Base-by-base conservation (phyloP, 2,329 filamentous ascomycete genomes). In the Byssoonygena ceratinophila region DNA sequence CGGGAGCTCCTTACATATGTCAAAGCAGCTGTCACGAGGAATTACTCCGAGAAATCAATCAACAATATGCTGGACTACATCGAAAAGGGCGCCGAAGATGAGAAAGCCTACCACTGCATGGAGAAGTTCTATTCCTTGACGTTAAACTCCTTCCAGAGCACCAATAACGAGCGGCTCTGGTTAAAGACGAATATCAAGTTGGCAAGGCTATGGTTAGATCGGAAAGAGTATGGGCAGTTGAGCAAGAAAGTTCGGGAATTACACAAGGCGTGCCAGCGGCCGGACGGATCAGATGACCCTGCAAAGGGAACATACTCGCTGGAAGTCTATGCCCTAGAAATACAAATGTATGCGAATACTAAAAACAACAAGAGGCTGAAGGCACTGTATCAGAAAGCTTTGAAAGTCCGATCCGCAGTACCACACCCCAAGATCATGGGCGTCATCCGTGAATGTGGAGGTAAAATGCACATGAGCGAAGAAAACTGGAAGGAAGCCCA, bases 381-480 rank as follows among this genome's bases (percentile, higher is more conserved):
- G 76, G 79, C 84, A 12, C 76, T 97, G 14, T 98, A 97, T 69
- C 85, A 95, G 67, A 84, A 86, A 56, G 92, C 92, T 4, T 78
- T 98, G 46, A 85, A 85, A 59, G 91, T 98, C 51, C 84, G 88
- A 57, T 97, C 92, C n/a, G 92, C 92, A 0, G 92, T 98, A 11
- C 91, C 92, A 36, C 92, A 98, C 71, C 92, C 92, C 54, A 94
- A 95, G 72, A 95, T 98, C 67, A 96, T 97, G 88, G 92, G 92
- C 48, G 91, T 98, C 67, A 98, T 98, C 65, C 85, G 91, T 51
- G 92, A 98, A 73, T 98, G 92, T 67, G 92, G 92, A 63, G 92
- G 92, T 61, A 98, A 98, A 76, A 98, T 98, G 92, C 90, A 97
- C 74, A 97, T 98, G 92, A 92, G 87, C 68, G 92, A 98, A 76